phyloP scores from a whole-genome alignment of 108 stramenopile species.

The Halocafeteria seosinensis region DNA sequence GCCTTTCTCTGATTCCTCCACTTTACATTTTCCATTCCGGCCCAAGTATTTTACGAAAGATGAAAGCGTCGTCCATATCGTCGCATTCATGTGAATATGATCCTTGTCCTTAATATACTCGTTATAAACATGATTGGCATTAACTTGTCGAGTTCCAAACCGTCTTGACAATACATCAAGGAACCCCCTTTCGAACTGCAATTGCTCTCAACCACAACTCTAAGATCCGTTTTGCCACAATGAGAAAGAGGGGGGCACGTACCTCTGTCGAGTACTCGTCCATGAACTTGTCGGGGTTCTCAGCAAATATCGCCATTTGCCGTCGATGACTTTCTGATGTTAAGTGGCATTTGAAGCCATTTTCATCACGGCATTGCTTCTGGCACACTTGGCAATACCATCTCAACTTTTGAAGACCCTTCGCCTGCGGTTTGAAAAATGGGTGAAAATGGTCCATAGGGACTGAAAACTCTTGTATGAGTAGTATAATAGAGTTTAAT shows the following conservation, averaged over 20 bases:
- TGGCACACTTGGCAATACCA: slow-evolving; percentile 97
- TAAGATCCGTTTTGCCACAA: too few species aligned
- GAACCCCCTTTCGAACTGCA: slow-evolving; percentile 63
- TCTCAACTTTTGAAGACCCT: slow-evolving; percentile 78
- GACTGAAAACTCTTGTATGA: too few species aligned
- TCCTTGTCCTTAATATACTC: slow-evolving; percentile 80
- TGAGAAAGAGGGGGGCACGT: too few species aligned
- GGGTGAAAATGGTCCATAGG: too few species aligned
- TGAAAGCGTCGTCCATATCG: slow-evolving; percentile 73
- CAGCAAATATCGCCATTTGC: slow-evolving; percentile 79
- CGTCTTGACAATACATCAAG: slow-evolving; percentile 61
- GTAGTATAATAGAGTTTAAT: too few species aligned
- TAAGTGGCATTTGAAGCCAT: slow-evolving; percentile 83
- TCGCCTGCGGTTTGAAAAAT: too few species aligned
- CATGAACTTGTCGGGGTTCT: slow-evolving; percentile 57
- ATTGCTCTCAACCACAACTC: background rate
- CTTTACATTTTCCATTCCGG: slow-evolving; percentile 64
- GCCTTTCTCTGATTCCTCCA: slow-evolving; percentile 88
- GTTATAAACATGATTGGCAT: slow-evolving; percentile 90
- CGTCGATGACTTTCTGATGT: slow-evolving; percentile 85
- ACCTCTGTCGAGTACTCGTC: slow-evolving; percentile 36
- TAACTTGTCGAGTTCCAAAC: slow-evolving; percentile 71
- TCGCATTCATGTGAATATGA: slow-evolving; percentile 97
- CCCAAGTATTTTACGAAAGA: slow-evolving; percentile 90
- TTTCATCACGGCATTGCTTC: slow-evolving; percentile 64